Base-by-base conservation (phyloP, 768 basidiomycete genomes). In the Obba rivulosa region DNA sequence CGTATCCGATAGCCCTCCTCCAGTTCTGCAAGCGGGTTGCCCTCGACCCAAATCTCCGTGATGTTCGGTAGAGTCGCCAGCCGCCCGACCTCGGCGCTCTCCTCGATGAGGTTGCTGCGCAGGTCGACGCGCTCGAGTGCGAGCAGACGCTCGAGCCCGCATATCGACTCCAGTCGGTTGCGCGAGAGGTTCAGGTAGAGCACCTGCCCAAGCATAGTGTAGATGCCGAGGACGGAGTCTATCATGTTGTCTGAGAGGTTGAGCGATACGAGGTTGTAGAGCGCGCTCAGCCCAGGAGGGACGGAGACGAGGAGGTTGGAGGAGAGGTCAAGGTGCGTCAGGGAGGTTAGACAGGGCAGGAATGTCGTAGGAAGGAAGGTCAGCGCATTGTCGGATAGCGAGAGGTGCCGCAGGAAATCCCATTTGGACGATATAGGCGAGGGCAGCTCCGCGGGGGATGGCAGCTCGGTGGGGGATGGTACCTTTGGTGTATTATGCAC, bases 171-270 rank as follows among this genome's bases (percentile, higher is more conserved):
- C 43, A 97, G 80, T 4, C 95, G 81, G 61, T 98, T 98, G 46
- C 76, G 72, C 1, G 88, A 78, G 16, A 98, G 75, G 65, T 95
- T 92, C 57, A 98, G 72, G 5, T 76, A 72, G 16, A 84, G 72
- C 21, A 96, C 74, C 52, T 85, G 81, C 1, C 89, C 90, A 34
- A 97, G 76, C 45, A 82, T 79, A 34, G 78, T 78, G 60, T 92
- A 88, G 49, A 96, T 89, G 23, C 89, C 87, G 3, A 93, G 78
- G 16, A 98, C 85, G 16, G 94, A 93, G 63, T 95, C 92, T 56
- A 99, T 92, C 81, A 99, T 91, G 70, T 99, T 99, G 66, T 94
- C 87, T 14, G 89, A 77, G n/a, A 99, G 79, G 67, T 96, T 94
- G 57, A 99, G 83, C n/a, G 87, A 89, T 46, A 81, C 67, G 45